Evolutionary conservation across 1,139 yeast genomes (phyloP).

Genomic region (Sugiyamaella xylanicola): DNA sequence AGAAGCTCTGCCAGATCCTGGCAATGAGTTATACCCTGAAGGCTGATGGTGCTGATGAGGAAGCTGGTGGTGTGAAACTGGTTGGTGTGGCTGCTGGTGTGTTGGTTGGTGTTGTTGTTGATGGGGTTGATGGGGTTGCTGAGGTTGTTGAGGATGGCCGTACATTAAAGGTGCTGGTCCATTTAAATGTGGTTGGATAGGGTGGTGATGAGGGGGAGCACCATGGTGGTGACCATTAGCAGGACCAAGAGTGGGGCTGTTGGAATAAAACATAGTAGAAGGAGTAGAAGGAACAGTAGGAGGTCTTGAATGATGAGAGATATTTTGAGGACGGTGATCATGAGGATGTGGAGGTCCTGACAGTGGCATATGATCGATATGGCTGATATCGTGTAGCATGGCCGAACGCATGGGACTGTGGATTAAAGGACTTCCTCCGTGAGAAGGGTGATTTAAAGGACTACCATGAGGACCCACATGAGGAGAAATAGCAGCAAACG

Average conservation of each 20-base stretch:
- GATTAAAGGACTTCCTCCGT: constrained; percentile 18
- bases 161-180: neutral
- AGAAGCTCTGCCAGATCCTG: constrained; percentile 17
- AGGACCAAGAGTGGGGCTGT: constrained; percentile 29
- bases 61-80: neutral
- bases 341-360: constrained; percentile 17
- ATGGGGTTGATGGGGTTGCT: constrained; percentile 18
- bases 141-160: constrained; percentile 19
- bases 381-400: constrained; percentile 25
- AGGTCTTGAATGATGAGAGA: neutral
- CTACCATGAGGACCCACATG: constrained; percentile 30
- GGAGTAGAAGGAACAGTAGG: constrained; percentile 21
- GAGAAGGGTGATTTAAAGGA: constrained; percentile 23
- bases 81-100: neutral
- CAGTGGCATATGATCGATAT: constrained; percentile 29
- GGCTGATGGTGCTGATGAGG: constrained; percentile 10
- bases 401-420: constrained; percentile 21
- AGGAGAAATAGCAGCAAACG: constrained; percentile 31
- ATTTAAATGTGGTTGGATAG: constrained; percentile 2
- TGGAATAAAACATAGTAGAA: constrained; percentile 27
- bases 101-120: constrained; percentile 14
- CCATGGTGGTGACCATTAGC: constrained; percentile 19
- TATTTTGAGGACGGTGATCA: constrained; percentile 19
- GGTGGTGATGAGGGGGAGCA: constrained; percentile 18
- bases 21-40: constrained; percentile 13